A percentile compares a stretch with the other conserved stretches of the same genome.
These are phyloP conservation scores for Monilinia fructigena DNA, from an alignment of 2,329 filamentous ascomycete genomes.

Conservation along the genomic window DNA sequence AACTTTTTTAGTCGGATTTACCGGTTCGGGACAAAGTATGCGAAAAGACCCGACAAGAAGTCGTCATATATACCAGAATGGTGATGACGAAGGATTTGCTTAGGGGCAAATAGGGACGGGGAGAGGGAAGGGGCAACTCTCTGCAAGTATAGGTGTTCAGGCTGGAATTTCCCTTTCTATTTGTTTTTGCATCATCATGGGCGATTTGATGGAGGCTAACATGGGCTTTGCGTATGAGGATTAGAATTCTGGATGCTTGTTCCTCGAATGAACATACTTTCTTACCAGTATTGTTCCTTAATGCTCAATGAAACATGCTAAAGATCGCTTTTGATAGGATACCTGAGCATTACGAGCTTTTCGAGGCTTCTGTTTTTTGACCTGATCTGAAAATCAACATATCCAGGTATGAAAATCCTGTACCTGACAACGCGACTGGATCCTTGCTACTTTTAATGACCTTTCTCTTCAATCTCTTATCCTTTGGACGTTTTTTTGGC, in stretches of 20 bases:
- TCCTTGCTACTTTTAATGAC: not conserved
- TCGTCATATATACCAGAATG: slow-evolving; percentile 80
- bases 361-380: slow-evolving; percentile 8
- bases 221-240: slow-evolving; percentile 29
- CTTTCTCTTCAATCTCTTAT: not conserved
- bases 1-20: slow-evolving; percentile 75
- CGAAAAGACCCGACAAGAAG: slow-evolving; percentile 82
- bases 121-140: slow-evolving; percentile 40
- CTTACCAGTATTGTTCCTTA: slow-evolving; percentile 16
- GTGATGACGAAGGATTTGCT: slow-evolving; percentile 58
- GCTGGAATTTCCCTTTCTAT: slow-evolving; percentile 37
- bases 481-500: not conserved
- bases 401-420: slow-evolving; percentile 16
- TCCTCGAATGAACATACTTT: slow-evolving; percentile 31
- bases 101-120: slow-evolving; percentile 15
- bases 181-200: slow-evolving; percentile 25
- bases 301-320: slow-evolving; percentile 25
- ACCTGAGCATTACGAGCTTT: slow-evolving; percentile 13
- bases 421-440: not conserved
- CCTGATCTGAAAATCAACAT: slow-evolving; percentile 12
- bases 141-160: slow-evolving; percentile 40
- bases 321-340: slow-evolving; percentile 25
- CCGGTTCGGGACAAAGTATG: slow-evolving; percentile 93
- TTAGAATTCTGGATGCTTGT: slow-evolving; percentile 28
- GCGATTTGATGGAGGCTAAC: slow-evolving; percentile 47